A percentile compares a stretch with the other conserved stretches of the same genome.
These are phyloP conservation scores for Daldinia bambusicola DNA, from an alignment of 495 filamentous ascomycete genomes.

Conservation along the genomic window DNA sequence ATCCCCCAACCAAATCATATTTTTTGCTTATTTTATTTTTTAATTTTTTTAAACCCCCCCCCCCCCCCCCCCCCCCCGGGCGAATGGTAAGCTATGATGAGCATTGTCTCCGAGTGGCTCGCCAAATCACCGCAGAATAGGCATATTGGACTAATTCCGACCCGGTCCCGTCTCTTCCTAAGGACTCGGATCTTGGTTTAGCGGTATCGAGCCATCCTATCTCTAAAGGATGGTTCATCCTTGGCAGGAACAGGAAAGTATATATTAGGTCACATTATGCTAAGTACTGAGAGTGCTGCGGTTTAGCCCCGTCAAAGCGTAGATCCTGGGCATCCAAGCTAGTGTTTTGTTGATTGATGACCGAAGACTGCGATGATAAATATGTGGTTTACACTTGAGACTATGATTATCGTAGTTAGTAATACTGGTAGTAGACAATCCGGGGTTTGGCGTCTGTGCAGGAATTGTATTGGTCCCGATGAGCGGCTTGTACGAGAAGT, in stretches of 20 bases:
- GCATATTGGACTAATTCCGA: conserved; percentile 19
- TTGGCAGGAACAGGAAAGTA: conserved; percentile 31
- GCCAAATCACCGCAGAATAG: conserved; percentile 4
- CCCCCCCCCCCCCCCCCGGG: no score
- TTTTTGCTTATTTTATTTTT: no score
- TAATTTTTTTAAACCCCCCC: no score
- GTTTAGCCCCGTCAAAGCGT: not conserved
- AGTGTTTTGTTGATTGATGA: no score
- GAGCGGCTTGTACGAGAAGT: conserved; percentile 22
- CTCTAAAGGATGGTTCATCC: conserved; percentile 30
- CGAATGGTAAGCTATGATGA: conserved; percentile 13
- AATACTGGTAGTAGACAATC: not conserved
- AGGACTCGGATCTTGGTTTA: conserved; percentile 34
- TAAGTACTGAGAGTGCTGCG: not conserved
- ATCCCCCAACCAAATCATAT: no score
- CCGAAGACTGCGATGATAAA: no score
- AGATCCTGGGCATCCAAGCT: no score
- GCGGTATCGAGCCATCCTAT: conserved; percentile 23
- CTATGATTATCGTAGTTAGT: no score
- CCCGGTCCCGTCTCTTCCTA: conserved; percentile 20
- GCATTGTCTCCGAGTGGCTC: conserved; percentile 15
- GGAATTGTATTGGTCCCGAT: conserved; percentile 20
- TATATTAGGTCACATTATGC: not conserved
- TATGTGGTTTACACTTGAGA: no score
- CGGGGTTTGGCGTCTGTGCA: not conserved